These are phyloP conservation scores for Lactarius akahatsu DNA, from an alignment of 768 basidiomycete species.

Conservation along the genomic window DNA sequence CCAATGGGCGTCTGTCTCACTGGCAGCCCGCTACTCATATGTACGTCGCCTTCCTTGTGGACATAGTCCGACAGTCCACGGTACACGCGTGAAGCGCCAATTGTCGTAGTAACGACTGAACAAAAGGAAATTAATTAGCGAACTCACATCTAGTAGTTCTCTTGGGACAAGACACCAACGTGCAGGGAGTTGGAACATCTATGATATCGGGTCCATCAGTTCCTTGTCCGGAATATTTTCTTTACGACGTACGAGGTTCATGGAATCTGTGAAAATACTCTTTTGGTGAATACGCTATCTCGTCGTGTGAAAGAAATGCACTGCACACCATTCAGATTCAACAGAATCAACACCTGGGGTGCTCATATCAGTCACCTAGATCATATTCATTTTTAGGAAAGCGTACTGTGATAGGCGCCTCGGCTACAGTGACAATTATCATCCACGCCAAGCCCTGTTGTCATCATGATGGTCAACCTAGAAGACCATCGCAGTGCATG, in stretches of 20 bases:
- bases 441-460: conserved; percentile 8
- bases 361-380: neutral
- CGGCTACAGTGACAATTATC: conserved; percentile 2
- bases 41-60: neutral
- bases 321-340: conserved; percentile 13
- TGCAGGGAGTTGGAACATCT: no score
- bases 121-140: neutral
- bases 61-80: conserved; percentile 2
- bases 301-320: neutral
- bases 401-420: conserved; percentile 6
- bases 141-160: neutral
- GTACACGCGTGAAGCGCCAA: neutral
- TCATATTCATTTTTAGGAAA: no score
- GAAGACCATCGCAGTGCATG: neutral
- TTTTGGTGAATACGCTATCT: neutral
- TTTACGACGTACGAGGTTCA: neutral
- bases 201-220: no score
- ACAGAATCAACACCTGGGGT: neutral
- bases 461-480: neutral
- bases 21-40: neutral
- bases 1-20: neutral
- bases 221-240: no score
- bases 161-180: no score
- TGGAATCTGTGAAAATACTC: neutral
- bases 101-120: no score